A percentile compares a stretch with the other conserved stretches of the same genome.
Conservation (phyloP, 2,329 filamentous ascomycete species). For the Cytospora piceicola region DNA sequence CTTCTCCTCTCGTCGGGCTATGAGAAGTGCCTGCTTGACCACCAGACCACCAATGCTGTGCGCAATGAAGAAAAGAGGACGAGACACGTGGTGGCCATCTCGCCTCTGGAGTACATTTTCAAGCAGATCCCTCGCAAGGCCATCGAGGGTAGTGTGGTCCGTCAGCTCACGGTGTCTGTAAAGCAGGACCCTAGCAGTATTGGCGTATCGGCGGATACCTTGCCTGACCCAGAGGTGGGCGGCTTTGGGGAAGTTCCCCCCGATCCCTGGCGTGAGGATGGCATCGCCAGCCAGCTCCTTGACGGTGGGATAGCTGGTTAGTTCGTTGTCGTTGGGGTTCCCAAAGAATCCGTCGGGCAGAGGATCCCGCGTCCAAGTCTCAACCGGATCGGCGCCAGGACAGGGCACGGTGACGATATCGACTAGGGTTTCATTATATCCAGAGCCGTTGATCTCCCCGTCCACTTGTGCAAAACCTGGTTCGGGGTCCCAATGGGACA, state of each 20-base stretch:
- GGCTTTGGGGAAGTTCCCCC: slow-evolving; percentile 39
- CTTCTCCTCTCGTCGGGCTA: slow-evolving; percentile 45
- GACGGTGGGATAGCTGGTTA: slow-evolving; percentile 37
- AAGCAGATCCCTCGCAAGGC: slow-evolving; percentile 52
- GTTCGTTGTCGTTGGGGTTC: slow-evolving; percentile 37
- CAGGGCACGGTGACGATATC: slow-evolving; percentile 60
- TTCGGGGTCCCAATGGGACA: slow-evolving; percentile 39
- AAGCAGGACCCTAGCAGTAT: slow-evolving; percentile 53
- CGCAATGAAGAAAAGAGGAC: slow-evolving; percentile 63
- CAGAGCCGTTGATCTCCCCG: slow-evolving; percentile 47
- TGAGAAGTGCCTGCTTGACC: slow-evolving; percentile 59
- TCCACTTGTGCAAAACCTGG: slow-evolving; percentile 48
- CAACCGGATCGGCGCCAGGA: slow-evolving; percentile 55
- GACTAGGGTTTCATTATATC: slow-evolving; percentile 57
- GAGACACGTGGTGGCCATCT: slow-evolving; percentile 39
- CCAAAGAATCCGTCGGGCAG: slow-evolving; percentile 53
- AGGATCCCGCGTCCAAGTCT: slow-evolving; percentile 57
- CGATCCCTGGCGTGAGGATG: slow-evolving; percentile 41
- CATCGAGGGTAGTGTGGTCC: slow-evolving; percentile 48
- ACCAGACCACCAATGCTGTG: slow-evolving; percentile 66
- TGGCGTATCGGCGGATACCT: slow-evolving; percentile 53
- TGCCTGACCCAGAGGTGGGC: slow-evolving; percentile 57
- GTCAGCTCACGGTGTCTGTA: slow-evolving; percentile 52
- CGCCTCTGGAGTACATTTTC: slow-evolving; percentile 45
- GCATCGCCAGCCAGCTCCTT: slow-evolving; percentile 40